Evolutionary conservation across 1,284 basidiomycete genomes (phyloP).

Genomic region (Singerocomus inundabilis): DNA sequence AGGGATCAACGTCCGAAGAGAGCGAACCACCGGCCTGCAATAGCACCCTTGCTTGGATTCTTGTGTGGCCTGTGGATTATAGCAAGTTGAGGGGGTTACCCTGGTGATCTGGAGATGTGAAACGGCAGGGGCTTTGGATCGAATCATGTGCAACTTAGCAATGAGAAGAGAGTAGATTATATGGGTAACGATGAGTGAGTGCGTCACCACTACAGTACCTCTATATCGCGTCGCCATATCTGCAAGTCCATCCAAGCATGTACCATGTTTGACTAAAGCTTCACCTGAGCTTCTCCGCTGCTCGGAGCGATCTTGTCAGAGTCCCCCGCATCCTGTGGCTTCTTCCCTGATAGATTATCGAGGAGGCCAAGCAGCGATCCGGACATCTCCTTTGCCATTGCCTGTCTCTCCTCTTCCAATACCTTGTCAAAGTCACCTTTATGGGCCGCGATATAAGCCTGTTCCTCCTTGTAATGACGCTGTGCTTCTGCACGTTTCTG

Average conservation of each 20-base stretch:
- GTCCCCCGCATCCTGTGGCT: slow-evolving; percentile 30
- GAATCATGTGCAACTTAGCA: neutral
- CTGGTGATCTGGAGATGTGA: neutral
- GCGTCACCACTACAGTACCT: slow-evolving; percentile 12
- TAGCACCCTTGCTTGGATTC: neutral
- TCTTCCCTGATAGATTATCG: slow-evolving; percentile 38
- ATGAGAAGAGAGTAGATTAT: slow-evolving; percentile 18
- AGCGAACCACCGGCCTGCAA: neutral
- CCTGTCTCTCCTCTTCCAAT: slow-evolving; percentile 81
- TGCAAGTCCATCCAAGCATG: neutral
- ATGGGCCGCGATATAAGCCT: slow-evolving; percentile 83
- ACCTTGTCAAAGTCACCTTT: slow-evolving; percentile 78
- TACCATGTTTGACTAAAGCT: neutral
- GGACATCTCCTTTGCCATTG: slow-evolving; percentile 62
- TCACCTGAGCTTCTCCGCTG: slow-evolving; percentile 12
- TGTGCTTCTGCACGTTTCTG: slow-evolving; percentile 88
- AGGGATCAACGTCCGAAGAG: neutral
- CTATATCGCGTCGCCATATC: slow-evolving; percentile 1
- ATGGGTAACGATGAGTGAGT: neutral
- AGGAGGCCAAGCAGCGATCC: slow-evolving; percentile 45
- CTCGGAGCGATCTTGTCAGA: slow-evolving; percentile 5
- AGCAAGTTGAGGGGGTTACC: neutral
- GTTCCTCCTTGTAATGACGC: slow-evolving; percentile 80
- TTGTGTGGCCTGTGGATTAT: neutral
- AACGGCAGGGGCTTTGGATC: neutral